Base-by-base conservation (phyloP, 805 yeast species). In the Candida insectalens region DNA sequence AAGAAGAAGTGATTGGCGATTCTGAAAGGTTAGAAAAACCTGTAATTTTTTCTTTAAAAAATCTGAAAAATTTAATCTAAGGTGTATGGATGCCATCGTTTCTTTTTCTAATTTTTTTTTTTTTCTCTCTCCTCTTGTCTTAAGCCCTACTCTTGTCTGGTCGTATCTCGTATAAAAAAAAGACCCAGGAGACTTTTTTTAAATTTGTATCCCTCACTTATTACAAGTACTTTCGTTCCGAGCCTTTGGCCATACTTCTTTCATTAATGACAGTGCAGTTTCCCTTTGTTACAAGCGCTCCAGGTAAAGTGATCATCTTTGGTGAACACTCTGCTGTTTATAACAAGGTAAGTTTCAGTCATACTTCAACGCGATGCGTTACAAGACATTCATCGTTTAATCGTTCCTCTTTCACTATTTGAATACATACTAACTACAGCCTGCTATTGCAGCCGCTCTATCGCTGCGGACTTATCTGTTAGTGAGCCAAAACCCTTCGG, bases 241-340 rank as follows among this genome's bases (percentile, higher is more conserved):
- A 6, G 8, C 14, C 27, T 25, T n/a, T n/a, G n/a, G n/a, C 14
- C 14, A 6, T n/a, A 25, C 20, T 21, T 30, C 21, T 9, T 12
- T 13, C 25, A 14, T 14, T 9, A n/a, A 37, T 32, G 42, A 34
- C 48, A 29, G 40, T 43, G 2, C 30, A 36, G 13, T 50, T 52
- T 27, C 82, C 85, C 14, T 84, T 88, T 54, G 58, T 74, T 33
- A 83, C 85, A 2, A 83, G 95, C 35, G 92, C 98, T 1, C 98
- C 98, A 0, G 98, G 98, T 4, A 92, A 92, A 51, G 95, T 87
- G 29, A 92, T 92, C 46, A 67, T 92, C 23, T 92, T 88, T 55
- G 98, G 98, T 16, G 98, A 92, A 52, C 98, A 92, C 51, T 83
- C 96, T 6, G 97, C 94, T 2, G 98, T 92, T 0, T 83, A 83